phyloP scores from a whole-genome alignment of 2,329 filamentous ascomycete species.

The Grosmannia serpens region DNA sequence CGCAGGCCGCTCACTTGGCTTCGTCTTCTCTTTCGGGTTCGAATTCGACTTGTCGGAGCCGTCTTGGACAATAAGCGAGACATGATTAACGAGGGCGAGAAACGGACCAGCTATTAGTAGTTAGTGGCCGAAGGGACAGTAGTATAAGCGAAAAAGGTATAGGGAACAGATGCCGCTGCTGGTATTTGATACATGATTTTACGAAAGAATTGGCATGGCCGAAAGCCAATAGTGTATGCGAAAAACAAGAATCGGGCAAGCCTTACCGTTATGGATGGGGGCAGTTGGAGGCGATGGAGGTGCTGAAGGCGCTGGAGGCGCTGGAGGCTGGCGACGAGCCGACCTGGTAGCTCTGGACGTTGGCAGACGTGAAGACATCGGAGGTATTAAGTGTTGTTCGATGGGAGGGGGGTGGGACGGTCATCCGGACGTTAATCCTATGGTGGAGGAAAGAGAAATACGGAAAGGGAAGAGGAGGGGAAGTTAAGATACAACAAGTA shows the following conservation, averaged over 20 bases:
- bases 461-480: background rate
- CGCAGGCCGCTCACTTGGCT: constrained; percentile 3
- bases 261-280: background rate
- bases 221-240: background rate
- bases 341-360: background rate
- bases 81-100: background rate
- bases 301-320: background rate
- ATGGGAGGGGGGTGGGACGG: background rate
- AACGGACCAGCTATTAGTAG: background rate
- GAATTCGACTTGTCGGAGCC: background rate
- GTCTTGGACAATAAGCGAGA: background rate
- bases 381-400: background rate
- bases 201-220: background rate
- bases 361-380: background rate
- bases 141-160: background rate
- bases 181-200: no score
- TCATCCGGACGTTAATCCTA: background rate
- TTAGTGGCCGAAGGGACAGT: background rate
- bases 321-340: background rate
- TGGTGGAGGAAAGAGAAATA: background rate
- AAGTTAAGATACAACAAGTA: background rate
- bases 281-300: background rate
- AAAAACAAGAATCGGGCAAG: background rate
- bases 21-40: background rate
- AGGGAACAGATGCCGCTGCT: no score